Conservation (phyloP, 116 monocot species). For the Iris pallida region DNA sequence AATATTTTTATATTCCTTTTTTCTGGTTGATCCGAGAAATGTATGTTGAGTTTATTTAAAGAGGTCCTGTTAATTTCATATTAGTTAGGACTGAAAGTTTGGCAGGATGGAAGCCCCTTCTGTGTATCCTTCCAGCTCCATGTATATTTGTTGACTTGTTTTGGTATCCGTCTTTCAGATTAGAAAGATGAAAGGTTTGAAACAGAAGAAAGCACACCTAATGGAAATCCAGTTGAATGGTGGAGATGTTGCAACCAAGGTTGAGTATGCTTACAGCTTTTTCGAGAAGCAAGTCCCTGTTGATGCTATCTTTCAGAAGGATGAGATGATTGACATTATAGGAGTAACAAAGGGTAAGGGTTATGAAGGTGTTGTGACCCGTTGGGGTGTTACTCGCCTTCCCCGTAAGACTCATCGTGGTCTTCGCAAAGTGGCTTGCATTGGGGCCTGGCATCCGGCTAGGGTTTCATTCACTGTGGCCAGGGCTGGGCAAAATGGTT, state of each 20-base stretch:
- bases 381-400: conserved; percentile 41
- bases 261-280: conserved; percentile 35
- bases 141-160: no score
- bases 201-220: conserved; percentile 45
- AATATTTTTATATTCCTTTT: no score
- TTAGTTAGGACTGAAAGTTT: no score
- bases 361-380: conserved; percentile 39
- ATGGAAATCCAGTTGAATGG: conserved; percentile 48
- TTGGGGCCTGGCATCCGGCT: conserved; percentile 41
- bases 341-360: conserved; percentile 48
- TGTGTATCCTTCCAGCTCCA: no score
- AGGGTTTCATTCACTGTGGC: conserved; percentile 39
- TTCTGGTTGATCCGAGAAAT: no score
- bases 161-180: conserved; percentile 13
- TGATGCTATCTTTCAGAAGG: conserved; percentile 44
- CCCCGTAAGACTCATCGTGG: conserved; percentile 40
- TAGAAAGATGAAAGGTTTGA: conserved; percentile 38
- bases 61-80: no score
- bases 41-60: no score
- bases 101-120: no score
- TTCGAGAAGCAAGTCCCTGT: conserved; percentile 40
- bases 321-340: conserved; percentile 42
- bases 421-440: conserved; percentile 41
- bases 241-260: conserved; percentile 30
- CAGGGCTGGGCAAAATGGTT: conserved; percentile 40